Evolutionary conservation across 2,329 filamentous ascomycete genomes (phyloP).

Genomic region (Gliomastix tumulicola): DNA sequence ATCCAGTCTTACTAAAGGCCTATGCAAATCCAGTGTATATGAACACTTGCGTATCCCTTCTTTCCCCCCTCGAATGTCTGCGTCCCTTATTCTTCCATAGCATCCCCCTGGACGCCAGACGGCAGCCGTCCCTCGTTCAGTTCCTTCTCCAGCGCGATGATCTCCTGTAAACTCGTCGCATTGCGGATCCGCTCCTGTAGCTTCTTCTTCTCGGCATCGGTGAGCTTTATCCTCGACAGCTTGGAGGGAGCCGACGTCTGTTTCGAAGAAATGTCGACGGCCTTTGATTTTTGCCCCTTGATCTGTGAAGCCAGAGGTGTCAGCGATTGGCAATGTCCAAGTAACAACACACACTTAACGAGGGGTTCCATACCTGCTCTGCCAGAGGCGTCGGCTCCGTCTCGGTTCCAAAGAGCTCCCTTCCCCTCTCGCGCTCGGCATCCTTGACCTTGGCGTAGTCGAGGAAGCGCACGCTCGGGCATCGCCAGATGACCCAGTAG

Average conservation of each 20-base stretch:
- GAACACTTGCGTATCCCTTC: no score
- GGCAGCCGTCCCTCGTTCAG: slow-evolving; percentile 84
- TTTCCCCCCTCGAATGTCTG: no score
- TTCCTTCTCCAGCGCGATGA: slow-evolving; percentile 84
- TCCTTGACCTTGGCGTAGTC: slow-evolving; percentile 91
- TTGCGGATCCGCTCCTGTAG: slow-evolving; percentile 83
- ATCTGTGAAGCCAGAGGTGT: slow-evolving; percentile 44
- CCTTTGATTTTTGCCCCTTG: slow-evolving; percentile 74
- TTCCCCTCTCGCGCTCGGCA: slow-evolving; percentile 68
- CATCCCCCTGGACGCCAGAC: slow-evolving; percentile 49
- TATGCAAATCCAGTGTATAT: no score
- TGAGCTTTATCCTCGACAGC: slow-evolving; percentile 74
- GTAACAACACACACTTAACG: not conserved
- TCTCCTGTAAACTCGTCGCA: slow-evolving; percentile 84
- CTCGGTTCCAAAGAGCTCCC: slow-evolving; percentile 74
- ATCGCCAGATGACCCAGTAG: slow-evolving; percentile 83
- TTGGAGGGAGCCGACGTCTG: slow-evolving; percentile 38
- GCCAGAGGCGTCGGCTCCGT: slow-evolving; percentile 77
- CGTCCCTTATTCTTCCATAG: slow-evolving; percentile 62
- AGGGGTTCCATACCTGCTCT: slow-evolving; percentile 45
- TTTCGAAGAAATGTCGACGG: slow-evolving; percentile 47
- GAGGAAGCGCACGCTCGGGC: slow-evolving; percentile 78
- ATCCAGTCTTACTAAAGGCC: no score
- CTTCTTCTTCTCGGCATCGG: slow-evolving; percentile 78
- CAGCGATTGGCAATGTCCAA: not conserved